Evolutionary conservation across 1,284 basidiomycete genomes (phyloP).

Genomic region (Cutaneotrichosporon cutaneum): DNA sequence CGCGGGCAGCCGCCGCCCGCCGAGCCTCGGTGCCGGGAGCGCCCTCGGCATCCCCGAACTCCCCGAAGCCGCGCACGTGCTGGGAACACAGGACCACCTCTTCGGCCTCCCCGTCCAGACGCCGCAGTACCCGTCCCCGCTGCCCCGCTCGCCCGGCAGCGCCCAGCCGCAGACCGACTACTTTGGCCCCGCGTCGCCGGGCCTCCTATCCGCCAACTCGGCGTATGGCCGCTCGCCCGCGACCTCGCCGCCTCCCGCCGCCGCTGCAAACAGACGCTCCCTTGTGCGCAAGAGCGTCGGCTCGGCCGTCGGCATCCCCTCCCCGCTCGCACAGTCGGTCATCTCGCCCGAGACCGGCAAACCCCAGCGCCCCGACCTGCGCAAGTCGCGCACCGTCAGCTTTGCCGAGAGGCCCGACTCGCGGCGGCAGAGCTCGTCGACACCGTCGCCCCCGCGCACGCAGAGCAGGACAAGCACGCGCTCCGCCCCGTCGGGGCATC

Average conservation of each 20-base stretch:
- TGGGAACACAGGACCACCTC: not conserved
- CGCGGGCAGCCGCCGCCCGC: not conserved
- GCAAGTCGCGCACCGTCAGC: slow-evolving; percentile 6
- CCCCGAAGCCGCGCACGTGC: not conserved
- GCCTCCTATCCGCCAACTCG: not conserved
- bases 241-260: not conserved
- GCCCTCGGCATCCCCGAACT: not conserved
- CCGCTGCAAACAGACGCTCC: not conserved
- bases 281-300: not conserved
- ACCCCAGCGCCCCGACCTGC: not conserved
- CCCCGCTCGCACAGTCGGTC: slow-evolving; percentile 1
- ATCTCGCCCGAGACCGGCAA: not conserved
- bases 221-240: not conserved
- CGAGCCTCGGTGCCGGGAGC: not conserved
- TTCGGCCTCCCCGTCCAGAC: not conserved
- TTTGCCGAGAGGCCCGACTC: not conserved
- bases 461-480: not conserved
- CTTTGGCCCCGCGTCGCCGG: not conserved
- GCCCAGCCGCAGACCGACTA: not conserved
- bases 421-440: not conserved
- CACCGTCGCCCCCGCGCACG: not conserved
- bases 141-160: not conserved
- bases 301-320: slow-evolving; percentile 1
- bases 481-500: not conserved
- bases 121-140: not conserved